These are phyloP conservation scores for Termitomyces sp. DNA, from an alignment of 768 basidiomycete species.

Conservation along the genomic window DNA sequence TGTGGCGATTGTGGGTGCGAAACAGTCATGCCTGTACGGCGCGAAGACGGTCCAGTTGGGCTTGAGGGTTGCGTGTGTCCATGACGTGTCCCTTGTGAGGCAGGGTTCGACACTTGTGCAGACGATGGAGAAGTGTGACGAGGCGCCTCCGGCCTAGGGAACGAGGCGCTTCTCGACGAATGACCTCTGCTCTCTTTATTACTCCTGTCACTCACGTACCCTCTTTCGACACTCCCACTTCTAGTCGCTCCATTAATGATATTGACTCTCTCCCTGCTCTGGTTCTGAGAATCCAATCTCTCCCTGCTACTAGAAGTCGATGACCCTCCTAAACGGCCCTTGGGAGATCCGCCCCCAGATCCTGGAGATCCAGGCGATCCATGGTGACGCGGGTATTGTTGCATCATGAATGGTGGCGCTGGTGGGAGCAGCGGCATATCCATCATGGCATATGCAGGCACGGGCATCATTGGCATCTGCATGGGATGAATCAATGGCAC, in stretches of 20 bases:
- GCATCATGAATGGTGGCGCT: slow-evolving; percentile 71
- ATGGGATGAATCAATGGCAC: slow-evolving; percentile 21
- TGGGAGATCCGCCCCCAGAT: slow-evolving; percentile 19
- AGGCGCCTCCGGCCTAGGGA: slow-evolving; percentile 13
- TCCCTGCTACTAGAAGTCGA: slow-evolving; percentile 26
- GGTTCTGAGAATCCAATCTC: slow-evolving; percentile 18
- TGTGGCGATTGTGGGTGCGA: slow-evolving; percentile 6
- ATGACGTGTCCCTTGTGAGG: slow-evolving; percentile 13
- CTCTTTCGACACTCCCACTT: slow-evolving; percentile 6
- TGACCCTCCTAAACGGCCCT: slow-evolving; percentile 27
- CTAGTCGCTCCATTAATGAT: slow-evolving; percentile 9
- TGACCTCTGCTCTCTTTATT: not conserved
- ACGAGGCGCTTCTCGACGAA: slow-evolving; percentile 19
- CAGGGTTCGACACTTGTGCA: not conserved
- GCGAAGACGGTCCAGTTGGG: slow-evolving; percentile 12
- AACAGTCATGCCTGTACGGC: slow-evolving; percentile 17
- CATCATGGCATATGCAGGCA: slow-evolving; percentile 38
- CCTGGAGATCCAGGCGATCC: slow-evolving; percentile 28
- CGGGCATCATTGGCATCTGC: slow-evolving; percentile 29
- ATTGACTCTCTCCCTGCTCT: slow-evolving; percentile 20
- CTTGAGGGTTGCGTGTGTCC: slow-evolving; percentile 7
- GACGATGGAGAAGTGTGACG: slow-evolving; percentile 16
- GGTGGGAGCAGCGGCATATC: slow-evolving; percentile 72
- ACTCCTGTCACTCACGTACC: not conserved
- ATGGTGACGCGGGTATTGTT: slow-evolving; percentile 39